Base-by-base conservation (phyloP, 148 eudicot species). In the Diospyros lotus region DNA sequence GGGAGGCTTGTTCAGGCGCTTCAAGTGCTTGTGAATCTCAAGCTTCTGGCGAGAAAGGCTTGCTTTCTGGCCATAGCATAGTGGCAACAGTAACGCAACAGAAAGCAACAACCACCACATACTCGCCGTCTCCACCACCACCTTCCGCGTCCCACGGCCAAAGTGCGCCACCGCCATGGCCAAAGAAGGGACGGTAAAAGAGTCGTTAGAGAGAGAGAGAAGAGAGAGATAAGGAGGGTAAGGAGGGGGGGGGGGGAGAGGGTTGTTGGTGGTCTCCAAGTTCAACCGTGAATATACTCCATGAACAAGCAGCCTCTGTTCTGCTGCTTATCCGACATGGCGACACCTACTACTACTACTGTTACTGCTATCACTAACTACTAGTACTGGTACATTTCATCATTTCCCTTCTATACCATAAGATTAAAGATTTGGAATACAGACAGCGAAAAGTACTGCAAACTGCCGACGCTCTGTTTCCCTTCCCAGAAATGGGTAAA, bases 1-100 rank as follows among this genome's bases (percentile, higher is more conserved):
- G 40, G 98, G 78, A 44, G 87, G 87, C 43, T 94, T 94, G 79
- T 94, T 94, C 74, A 94, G 61, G 45, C 98, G 92, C 40, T 87
- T 87, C 76, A 94, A 86, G 83, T 91, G 98, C 80, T 87, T 94
- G 53, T 82, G 79, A 39, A 94, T 88, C 75, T 87, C 82, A 18
- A 94, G 85, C 84, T 84, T 88, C 84, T 91, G 93, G 69, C 83
- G 85, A 5, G 87, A 80, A 67, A 74, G 55, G 15, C 84, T 65
- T n/a, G 80, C 61, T 80, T 89, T 81, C 41, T 70, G 6, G 8
- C 89, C 88, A 66, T 72, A 84, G 39, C 85, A 80, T 48, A 77
- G 75, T 9, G 55, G 17, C 28, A 28, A 28, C 28, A 28, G 28
- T 28, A 28, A 28, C 28, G 28, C 28, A 0, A 28, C 28, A 28